phyloP scores from a whole-genome alignment of 2,329 filamentous ascomycete species.

The Aureobasidium lini region DNA sequence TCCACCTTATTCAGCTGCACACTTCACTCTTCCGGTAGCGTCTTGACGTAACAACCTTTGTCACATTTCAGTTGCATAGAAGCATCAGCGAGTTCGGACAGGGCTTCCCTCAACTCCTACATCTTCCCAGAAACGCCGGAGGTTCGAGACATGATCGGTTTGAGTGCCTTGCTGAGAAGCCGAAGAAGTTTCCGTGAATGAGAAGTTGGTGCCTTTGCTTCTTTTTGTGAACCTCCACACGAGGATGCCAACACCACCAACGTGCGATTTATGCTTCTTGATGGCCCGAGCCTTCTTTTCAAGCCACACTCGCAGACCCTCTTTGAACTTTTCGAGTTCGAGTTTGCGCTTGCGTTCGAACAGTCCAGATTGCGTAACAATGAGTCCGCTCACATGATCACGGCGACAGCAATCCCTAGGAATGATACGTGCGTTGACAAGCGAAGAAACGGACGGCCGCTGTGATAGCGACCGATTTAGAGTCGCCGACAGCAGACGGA shows the following conservation, averaged over 20 bases:
- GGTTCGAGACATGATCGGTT: constrained; percentile 32
- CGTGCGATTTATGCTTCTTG: constrained; percentile 28
- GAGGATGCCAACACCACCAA: constrained; percentile 34
- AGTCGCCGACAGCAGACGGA: constrained; percentile 58
- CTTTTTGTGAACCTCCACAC: constrained; percentile 33
- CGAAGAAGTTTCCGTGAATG: not conserved
- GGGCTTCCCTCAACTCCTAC: not conserved
- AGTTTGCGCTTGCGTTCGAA: constrained; percentile 56
- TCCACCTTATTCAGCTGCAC: too few species aligned
- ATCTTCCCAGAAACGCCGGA: constrained; percentile 61
- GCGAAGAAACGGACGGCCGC: constrained; percentile 51
- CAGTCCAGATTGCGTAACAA: constrained; percentile 31
- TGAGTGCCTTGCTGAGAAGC: constrained; percentile 31
- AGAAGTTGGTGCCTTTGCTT: constrained; percentile 37
- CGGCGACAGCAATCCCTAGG: constrained; percentile 51
- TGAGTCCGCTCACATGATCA: constrained; percentile 26
- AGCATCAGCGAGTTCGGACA: not conserved
- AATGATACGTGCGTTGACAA: constrained; percentile 58
- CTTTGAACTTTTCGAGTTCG: constrained; percentile 61
- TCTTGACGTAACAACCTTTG: too few species aligned
- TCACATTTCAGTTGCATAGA: too few species aligned
- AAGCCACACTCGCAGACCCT: constrained; percentile 58
- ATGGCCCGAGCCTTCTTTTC: constrained; percentile 35
- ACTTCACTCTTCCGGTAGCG: too few species aligned
- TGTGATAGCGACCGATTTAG: constrained; percentile 54